Evolutionary conservation across 306 rosid species (phyloP).

Genomic region (Alnus rubra): DNA sequence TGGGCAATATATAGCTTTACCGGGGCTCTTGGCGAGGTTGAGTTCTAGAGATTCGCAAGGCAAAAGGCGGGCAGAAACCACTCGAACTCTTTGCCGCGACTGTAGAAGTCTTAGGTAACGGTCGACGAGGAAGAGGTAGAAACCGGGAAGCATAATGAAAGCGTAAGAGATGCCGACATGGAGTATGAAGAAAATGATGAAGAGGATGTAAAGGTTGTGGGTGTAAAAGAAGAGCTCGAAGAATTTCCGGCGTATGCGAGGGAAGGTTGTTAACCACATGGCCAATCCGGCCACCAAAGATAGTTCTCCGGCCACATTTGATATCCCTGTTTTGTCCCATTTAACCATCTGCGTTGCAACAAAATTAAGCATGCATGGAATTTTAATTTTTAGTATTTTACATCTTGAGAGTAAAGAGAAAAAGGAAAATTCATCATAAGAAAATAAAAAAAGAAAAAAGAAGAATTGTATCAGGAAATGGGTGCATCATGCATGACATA

Average conservation of each 20-base stretch:
- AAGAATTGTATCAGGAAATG: not conserved
- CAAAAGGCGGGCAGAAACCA: conserved; percentile 59
- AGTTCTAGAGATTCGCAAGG: conserved; percentile 68
- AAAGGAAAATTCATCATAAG: not conserved
- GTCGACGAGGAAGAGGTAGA: conserved; percentile 77
- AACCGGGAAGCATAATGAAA: conserved; percentile 64
- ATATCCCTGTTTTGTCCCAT: conserved; percentile 52
- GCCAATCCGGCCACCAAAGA: conserved; percentile 53
- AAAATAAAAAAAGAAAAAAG: not conserved
- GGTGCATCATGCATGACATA: not conserved
- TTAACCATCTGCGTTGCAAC: conserved; percentile 47
- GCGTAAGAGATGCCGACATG: conserved; percentile 60
- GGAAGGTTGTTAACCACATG: conserved; percentile 64
- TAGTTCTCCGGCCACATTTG: conserved; percentile 74
- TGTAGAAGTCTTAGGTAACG: conserved; percentile 71
- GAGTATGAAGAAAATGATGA: conserved; percentile 66
- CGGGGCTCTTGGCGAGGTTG: conserved; percentile 63
- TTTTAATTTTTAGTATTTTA: not conserved
- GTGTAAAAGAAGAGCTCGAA: conserved; percentile 79
- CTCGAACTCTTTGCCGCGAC: conserved; percentile 42
- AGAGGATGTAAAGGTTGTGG: conserved; percentile 68
- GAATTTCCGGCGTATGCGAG: conserved; percentile 53
- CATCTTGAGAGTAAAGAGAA: not conserved
- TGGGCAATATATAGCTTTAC: conserved; percentile 26
- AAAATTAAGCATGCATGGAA: not conserved